These are phyloP conservation scores for Syncephalastrum sp. DNA, from an alignment of 371 early-diverging fungal species.

Conservation along the genomic window DNA sequence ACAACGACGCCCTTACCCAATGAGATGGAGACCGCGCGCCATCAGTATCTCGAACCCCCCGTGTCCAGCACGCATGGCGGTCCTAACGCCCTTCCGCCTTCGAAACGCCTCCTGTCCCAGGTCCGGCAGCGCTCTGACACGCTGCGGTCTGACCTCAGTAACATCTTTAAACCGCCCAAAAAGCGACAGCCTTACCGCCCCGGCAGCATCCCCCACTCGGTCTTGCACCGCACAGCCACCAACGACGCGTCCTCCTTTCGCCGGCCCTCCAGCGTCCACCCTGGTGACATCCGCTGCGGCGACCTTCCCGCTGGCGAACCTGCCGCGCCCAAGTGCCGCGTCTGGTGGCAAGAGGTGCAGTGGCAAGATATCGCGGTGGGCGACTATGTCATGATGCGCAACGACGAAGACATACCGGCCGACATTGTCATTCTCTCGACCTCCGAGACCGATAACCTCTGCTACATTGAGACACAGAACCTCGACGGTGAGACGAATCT, in stretches of 20 bases:
- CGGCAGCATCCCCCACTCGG: conserved; percentile 49
- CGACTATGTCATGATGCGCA: conserved; percentile 82
- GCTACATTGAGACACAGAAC: conserved; percentile 83
- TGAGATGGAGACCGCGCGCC: too few species aligned
- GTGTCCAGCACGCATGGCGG: too few species aligned
- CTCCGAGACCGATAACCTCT: conserved; percentile 60
- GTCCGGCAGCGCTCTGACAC: conserved; percentile 45
- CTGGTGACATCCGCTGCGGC: conserved; percentile 13
- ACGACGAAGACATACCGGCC: conserved; percentile 92
- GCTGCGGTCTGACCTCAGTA: conserved; percentile 37
- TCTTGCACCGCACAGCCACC: conserved; percentile 32
- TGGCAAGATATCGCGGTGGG: conserved; percentile 93
- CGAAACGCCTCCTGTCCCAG: conserved; percentile 18
- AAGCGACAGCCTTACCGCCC: conserved; percentile 33
- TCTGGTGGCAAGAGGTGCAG: conserved; percentile 42
- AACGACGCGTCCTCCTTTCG: conserved; percentile 8
- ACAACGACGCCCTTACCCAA: not conserved
- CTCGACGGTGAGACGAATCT: conserved; percentile 89
- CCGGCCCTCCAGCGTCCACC: conserved; percentile 15
- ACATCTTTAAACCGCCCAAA: conserved; percentile 24
- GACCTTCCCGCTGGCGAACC: conserved; percentile 21
- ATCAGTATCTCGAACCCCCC: too few species aligned
- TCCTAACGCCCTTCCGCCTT: too few species aligned
- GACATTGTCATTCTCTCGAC: conserved; percentile 75
- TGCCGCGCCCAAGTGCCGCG: conserved; percentile 22